Evolutionary conservation across 495 filamentous ascomycete species (phyloP), one percentile per base, ranked within the genome.

Genomic region (Oleoguttula mirabilis): DNA sequence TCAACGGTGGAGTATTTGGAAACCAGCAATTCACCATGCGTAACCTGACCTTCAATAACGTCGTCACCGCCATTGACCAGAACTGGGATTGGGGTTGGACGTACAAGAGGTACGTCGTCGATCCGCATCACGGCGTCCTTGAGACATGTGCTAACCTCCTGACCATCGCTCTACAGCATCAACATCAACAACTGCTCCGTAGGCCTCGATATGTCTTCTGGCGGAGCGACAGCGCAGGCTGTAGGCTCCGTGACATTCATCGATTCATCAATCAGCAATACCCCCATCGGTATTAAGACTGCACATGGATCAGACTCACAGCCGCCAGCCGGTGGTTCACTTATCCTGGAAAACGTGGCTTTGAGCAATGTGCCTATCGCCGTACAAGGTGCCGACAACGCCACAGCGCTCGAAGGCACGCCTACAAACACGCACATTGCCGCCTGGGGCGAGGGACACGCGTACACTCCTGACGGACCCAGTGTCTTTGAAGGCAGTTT

Each of bases 11-110:
- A 16, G 68, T 68, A 28, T 54, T 85, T 43, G 82, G 82, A 12
- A 86, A 83, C 52, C 83, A 35, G 19, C 32, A 35, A 35, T 90
- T 79, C 43, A 87, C 83, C 0, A 82, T 80, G 67, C 70, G 79
- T 21, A 84, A 86, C 56, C 24, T 90, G 16, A 68, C 61, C 10
- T 81, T 88, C 57, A 67, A 69, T 50, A 68, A 79, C 24, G 64
- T 74, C 10, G 72, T 71, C 3, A 77, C 75, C 21, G 69, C 70
- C 27, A 75, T 77, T 36, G 69, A 66, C 19, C 73, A 76, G 35
- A 70, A 79, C 2, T 75, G 68, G 69, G 45, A 69, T 45, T 76
- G 72, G 72, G 68, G 71, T 17, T 35, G 32, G 32, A 19, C 17
- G n/a, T n/a, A n/a, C n/a, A n/a, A n/a, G n/a, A n/a, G n/a, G n/a